A percentile compares a stretch with the other conserved stretches of the same genome.
Conservation (phyloP, 257 asterid species). For the Solanum rostratum region DNA sequence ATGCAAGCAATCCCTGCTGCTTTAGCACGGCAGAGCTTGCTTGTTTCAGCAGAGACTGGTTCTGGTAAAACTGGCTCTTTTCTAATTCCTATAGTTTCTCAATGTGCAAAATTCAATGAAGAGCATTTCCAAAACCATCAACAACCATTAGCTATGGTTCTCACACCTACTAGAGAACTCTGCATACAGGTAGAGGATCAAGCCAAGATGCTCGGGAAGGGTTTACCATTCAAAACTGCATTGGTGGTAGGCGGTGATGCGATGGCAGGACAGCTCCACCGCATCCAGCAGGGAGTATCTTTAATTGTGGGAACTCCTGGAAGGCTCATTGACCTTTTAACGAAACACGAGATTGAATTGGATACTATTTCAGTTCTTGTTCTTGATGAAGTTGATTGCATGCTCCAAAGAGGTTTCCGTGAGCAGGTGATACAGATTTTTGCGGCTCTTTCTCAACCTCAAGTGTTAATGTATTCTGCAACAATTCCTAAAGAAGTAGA, state of each 20-base stretch:
- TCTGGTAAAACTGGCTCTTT: conserved; percentile 87
- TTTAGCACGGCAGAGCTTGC: conserved; percentile 54
- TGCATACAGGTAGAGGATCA: conserved; percentile 89
- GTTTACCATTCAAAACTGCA: conserved; percentile 87
- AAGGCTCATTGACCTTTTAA: conserved; percentile 74
- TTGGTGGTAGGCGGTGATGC: conserved; percentile 93
- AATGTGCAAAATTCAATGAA: conserved; percentile 31
- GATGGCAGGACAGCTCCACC: conserved; percentile 74
- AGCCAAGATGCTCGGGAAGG: conserved; percentile 84
- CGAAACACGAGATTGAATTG: conserved; percentile 63
- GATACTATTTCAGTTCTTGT: conserved; percentile 60
- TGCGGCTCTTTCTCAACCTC: conserved; percentile 65
- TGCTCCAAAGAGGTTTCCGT: conserved; percentile 73
- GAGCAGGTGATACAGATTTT: conserved; percentile 89
- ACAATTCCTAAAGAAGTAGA: conserved; percentile 73
- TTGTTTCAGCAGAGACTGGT: conserved; percentile 90
- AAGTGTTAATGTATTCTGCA: conserved; percentile 89
- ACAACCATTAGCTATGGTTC: conserved; percentile 65
- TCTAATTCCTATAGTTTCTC: conserved; percentile 60
- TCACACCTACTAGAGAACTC: conserved; percentile 90
- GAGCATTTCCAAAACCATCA: conserved; percentile 20
- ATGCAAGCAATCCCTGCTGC: conserved; percentile 95
- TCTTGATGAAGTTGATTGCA: conserved; percentile 83
- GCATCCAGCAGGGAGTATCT: conserved; percentile 71
- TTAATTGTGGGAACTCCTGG: conserved; percentile 94